Conservation (phyloP, 352 stramenopile genomes). For the Elongisporangium undulatum region DNA sequence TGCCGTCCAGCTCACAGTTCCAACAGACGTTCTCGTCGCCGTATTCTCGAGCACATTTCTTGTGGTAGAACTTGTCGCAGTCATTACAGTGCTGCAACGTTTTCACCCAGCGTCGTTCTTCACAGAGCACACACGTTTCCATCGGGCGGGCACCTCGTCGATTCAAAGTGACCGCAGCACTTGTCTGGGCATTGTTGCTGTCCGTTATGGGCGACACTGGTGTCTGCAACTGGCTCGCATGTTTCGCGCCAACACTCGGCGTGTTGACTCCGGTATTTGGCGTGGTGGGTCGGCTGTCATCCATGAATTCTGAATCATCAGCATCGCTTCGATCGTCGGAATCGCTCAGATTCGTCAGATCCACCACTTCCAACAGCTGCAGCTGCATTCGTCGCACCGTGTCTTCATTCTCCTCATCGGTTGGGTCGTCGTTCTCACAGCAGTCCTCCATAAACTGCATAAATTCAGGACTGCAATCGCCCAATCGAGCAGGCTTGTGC, state of each 20-base stretch:
- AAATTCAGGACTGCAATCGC: constrained; percentile 36
- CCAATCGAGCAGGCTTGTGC: constrained; percentile 16
- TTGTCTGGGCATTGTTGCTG: neutral
- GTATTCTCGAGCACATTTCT: constrained; percentile 61
- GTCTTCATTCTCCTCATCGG: constrained; percentile 23
- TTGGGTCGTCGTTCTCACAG: neutral
- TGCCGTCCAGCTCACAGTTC: constrained; percentile 65
- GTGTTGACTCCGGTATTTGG: neutral
- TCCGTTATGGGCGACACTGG: neutral
- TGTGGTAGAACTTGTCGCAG: constrained; percentile 72
- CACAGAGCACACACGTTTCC: constrained; percentile 57
- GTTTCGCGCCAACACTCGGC: neutral
- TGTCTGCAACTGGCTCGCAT: neutral
- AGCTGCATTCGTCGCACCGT: constrained; percentile 16
- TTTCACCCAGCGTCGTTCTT: constrained; percentile 31
- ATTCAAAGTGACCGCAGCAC: neutral
- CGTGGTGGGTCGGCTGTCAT: neutral
- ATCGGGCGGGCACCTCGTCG: constrained; percentile 5
- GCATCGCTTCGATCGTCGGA: constrained; percentile 30
- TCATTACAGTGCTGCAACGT: constrained; percentile 34
- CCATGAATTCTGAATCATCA: constrained; percentile 9
- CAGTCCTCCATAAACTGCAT: constrained; percentile 37
- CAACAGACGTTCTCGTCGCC: constrained; percentile 67
- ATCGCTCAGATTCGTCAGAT: constrained; percentile 57
- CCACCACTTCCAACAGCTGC: constrained; percentile 50